A percentile compares a stretch with the other conserved stretches of the same genome.
Conservation (phyloP, 768 basidiomycete species). For the Lactarius deliciosus region DNA sequence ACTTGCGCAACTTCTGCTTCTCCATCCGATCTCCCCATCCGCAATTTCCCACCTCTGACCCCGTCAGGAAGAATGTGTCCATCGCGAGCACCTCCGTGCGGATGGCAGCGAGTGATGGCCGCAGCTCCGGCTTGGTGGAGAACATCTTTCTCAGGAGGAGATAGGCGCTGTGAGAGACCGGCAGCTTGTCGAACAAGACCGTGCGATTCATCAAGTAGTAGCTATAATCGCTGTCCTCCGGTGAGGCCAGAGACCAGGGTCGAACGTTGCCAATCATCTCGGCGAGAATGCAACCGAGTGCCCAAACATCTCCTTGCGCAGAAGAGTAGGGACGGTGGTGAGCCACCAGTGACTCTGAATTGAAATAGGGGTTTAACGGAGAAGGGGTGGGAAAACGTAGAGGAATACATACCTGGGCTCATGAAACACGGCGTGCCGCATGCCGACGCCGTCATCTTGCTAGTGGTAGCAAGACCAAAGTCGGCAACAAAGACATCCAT, state of each 20-base stretch:
- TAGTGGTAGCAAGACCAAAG: slow-evolving; percentile 22
- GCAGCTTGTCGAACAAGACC: slow-evolving; percentile 4
- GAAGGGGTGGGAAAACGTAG: neutral
- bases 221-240: slow-evolving; percentile 5
- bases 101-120: slow-evolving; percentile 64
- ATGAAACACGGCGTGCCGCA: slow-evolving; percentile 14
- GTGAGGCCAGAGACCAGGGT: slow-evolving; percentile 7
- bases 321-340: slow-evolving; percentile 14
- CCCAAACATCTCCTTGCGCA: slow-evolving; percentile 20
- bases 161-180: slow-evolving; percentile 42
- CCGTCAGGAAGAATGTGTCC: slow-evolving; percentile 60
- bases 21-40: slow-evolving; percentile 11
- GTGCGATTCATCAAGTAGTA: slow-evolving; percentile 7
- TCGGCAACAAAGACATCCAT: slow-evolving; percentile 15
- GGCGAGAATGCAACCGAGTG: slow-evolving; percentile 24
- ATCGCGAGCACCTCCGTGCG: slow-evolving; percentile 54
- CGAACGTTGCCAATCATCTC: slow-evolving; percentile 19
- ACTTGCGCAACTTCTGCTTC: neutral
- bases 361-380: neutral
- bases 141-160: slow-evolving; percentile 57
- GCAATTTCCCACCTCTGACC: slow-evolving; percentile 38
- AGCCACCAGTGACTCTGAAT: slow-evolving; percentile 11
- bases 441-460: slow-evolving; percentile 4
- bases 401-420: slow-evolving; percentile 16
- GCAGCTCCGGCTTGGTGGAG: slow-evolving; percentile 54